Conservation (phyloP, 2,329 filamentous ascomycete species). For the Colletotrichum kahawae region DNA sequence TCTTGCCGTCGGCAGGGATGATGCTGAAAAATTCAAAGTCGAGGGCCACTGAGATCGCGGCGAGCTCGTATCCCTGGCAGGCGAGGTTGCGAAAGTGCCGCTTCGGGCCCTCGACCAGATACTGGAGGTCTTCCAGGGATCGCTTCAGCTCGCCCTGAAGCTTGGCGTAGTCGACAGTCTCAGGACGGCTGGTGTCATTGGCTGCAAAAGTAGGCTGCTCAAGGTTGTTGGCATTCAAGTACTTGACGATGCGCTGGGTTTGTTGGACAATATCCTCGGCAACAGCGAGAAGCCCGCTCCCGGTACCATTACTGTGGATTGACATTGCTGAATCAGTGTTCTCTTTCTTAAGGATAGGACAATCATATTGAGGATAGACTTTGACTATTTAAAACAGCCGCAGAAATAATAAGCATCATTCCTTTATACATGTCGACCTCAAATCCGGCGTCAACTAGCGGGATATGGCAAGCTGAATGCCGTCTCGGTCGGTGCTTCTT, state of each 20-base stretch:
- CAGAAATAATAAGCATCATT: neutral
- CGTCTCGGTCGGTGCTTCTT: neutral
- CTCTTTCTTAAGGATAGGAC: neutral
- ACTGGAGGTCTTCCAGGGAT: constrained; percentile 16
- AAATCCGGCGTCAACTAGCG: neutral
- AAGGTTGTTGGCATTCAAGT: neutral
- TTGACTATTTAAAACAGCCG: neutral
- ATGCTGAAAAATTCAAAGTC: constrained; percentile 31
- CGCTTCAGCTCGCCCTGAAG: constrained; percentile 4
- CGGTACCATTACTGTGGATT: neutral
- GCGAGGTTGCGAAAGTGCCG: neutral
- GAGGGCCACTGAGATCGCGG: constrained; percentile 27
- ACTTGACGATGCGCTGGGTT: neutral
- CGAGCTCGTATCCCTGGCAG: constrained; percentile 23
- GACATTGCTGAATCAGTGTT: neutral
- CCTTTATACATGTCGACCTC: neutral
- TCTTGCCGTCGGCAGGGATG: constrained; percentile 21
- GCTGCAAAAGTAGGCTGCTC: neutral
- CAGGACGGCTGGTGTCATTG: neutral
- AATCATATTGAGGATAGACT: neutral
- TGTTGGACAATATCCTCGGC: neutral
- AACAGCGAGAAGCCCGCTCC: neutral
- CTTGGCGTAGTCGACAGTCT: neutral
- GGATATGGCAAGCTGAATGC: neutral
- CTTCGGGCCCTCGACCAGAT: constrained; percentile 16